Base-by-base conservation (phyloP, 2,329 filamentous ascomycete genomes). In the Neoascochyta sp. region DNA sequence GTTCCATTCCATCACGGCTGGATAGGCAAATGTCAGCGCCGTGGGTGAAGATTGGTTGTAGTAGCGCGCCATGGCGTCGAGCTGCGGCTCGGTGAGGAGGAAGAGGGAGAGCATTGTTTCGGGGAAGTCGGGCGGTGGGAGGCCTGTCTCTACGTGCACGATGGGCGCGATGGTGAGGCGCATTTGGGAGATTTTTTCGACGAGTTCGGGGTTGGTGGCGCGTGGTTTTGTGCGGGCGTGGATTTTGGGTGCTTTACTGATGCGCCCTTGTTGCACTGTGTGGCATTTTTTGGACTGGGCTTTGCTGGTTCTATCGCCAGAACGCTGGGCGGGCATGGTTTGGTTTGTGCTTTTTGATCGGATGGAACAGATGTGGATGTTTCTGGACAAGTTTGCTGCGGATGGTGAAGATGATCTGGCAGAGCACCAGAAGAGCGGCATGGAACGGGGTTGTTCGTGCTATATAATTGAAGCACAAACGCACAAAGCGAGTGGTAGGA, bases 31-130 rank as follows among this genome's bases (percentile, higher is more conserved):
- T 4, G 41, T 47, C 8, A 48, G 29, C 5, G 3, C 73, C 73
- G 66, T 69, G 77, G n/a, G 57, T 53, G 75, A 77, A 35, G 71
- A 71, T 65, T 88, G 83, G 64, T 84, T 80, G 67, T 87, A 88
- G 63, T 83, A 86, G 44, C 73, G 67, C 3, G 83, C 83, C 22
- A 88, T 71, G 31, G 68, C 66, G 64, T 88, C 83, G 32, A 86
- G 77, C 62, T 88, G 71, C 16, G 64, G 64, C 57, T 84, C 80
- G 10, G 81, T 87, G 20, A 88, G 73, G 17, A 87, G 77, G 73
- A 81, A 85, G 64, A 83, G 86, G 54, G 75, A 73, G 24, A 88
- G 76, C 32, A 87, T 69, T 3, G 76, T 83, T 12, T 54, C 51
- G 1, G 83, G 83, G 58, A 83, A 88, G 32, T 67, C 58, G 0